These are phyloP conservation scores for Volvariella surrecta DNA, from an alignment of 1,284 basidiomycete species.

Conservation along the genomic window DNA sequence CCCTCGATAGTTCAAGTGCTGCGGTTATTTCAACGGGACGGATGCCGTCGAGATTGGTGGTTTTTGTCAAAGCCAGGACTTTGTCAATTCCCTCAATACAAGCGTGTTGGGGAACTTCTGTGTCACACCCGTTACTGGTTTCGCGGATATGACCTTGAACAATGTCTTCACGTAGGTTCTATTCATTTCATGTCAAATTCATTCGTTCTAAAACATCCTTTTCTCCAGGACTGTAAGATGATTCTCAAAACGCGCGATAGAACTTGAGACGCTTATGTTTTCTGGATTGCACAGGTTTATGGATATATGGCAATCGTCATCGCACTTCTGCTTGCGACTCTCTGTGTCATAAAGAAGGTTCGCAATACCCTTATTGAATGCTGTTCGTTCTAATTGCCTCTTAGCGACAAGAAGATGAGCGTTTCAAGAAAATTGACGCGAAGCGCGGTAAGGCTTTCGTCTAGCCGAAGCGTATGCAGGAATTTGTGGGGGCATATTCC, in stretches of 20 bases:
- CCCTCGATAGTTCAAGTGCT: conserved; percentile 56
- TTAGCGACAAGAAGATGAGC: conserved; percentile 69
- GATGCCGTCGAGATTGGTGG: conserved; percentile 51
- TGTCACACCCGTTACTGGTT: conserved; percentile 52
- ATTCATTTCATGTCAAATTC: conserved; percentile 3
- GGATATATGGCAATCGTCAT: conserved; percentile 79
- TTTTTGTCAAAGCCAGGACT: conserved; percentile 54
- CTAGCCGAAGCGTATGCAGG: conserved; percentile 27
- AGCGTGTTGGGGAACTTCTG: conserved; percentile 49
- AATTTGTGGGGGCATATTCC: not conserved
- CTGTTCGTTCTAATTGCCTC: conserved; percentile 10
- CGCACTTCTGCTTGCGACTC: conserved; percentile 64
- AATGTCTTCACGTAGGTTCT: conserved; percentile 69
- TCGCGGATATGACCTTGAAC: conserved; percentile 67
- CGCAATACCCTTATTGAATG: conserved; percentile 9
- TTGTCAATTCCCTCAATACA: conserved; percentile 32
- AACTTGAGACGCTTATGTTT: too few species aligned
- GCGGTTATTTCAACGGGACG: conserved; percentile 70
- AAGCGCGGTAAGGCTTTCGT: conserved; percentile 83
- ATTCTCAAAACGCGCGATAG: not conserved
- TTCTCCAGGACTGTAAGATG: conserved; percentile 27
- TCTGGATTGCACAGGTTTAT: conserved; percentile 39
- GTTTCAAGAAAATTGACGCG: conserved; percentile 79
- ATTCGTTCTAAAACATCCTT: conserved; percentile 4
- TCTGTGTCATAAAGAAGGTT: conserved; percentile 81